These are phyloP conservation scores for Fusarium sp. DNA, from an alignment of 2,329 filamentous ascomycete species.

Conservation along the genomic window DNA sequence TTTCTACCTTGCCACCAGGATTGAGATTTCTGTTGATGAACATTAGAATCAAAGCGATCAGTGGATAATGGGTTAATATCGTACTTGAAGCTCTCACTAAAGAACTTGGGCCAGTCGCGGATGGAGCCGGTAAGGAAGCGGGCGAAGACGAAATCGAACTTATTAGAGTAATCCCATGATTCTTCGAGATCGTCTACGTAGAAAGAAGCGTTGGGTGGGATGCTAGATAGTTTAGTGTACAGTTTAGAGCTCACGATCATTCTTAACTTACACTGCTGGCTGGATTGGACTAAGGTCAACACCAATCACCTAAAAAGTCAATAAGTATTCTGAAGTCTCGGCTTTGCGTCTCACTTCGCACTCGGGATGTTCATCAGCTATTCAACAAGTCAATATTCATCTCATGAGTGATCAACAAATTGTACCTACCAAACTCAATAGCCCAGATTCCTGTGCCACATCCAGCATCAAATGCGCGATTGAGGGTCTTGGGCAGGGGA, in stretches of 20 bases:
- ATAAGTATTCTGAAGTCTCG: rapidly evolving
- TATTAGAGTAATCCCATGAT: constrained; percentile 8
- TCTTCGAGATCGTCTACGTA: constrained; percentile 27
- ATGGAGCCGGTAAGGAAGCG: constrained; percentile 28
- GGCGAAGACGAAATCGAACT: constrained; percentile 26
- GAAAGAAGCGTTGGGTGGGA: constrained; percentile 24
- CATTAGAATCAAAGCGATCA: rapidly evolving
- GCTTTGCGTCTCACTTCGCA: not conserved
- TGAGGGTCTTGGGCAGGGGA: not conserved
- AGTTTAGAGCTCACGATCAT: rapidly evolving
- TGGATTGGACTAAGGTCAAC: constrained; percentile 31
- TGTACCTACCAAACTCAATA: constrained; percentile 25
- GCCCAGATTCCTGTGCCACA: constrained; percentile 29
- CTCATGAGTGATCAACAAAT: rapidly evolving
- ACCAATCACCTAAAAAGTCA: constrained; percentile 9
- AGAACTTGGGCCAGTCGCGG: constrained; percentile 28
- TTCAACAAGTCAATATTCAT: not conserved
- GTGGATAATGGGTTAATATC: rapidly evolving
- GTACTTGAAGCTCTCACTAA: constrained; percentile 9
- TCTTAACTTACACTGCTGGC: not conserved
- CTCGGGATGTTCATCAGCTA: constrained; percentile 29
- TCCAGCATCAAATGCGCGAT: constrained; percentile 15
- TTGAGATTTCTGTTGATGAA: not conserved
- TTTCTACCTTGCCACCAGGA: constrained; percentile 10
- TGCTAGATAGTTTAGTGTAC: not conserved